These are phyloP conservation scores for Calocybe gangraenosa DNA, from an alignment of 768 basidiomycete genomes.

Conservation along the genomic window DNA sequence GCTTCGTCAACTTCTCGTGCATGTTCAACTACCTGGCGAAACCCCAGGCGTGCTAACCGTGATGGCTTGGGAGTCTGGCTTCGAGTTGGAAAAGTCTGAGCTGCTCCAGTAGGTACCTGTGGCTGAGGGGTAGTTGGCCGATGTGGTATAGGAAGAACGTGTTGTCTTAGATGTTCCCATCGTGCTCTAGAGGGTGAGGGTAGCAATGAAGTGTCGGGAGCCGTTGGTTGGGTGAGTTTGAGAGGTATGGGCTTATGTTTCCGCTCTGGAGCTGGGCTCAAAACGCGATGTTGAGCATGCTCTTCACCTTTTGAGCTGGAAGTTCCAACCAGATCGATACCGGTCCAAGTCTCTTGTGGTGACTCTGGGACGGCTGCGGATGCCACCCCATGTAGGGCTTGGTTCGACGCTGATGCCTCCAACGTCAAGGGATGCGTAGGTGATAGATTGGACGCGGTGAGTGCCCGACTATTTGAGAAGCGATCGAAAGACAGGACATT, in stretches of 20 bases:
- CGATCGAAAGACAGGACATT: slow-evolving; percentile 25
- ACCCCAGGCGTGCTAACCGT: slow-evolving; percentile 47
- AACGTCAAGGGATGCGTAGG: slow-evolving; percentile 4
- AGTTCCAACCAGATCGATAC: slow-evolving; percentile 7
- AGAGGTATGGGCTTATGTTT: slow-evolving; percentile 10
- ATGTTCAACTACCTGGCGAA: slow-evolving; percentile 64
- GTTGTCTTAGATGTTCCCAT: slow-evolving; percentile 53
- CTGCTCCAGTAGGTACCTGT: slow-evolving; percentile 13
- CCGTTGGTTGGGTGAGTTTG: slow-evolving; percentile 33
- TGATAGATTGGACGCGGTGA: slow-evolving; percentile 3
- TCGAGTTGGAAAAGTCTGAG: slow-evolving; percentile 17
- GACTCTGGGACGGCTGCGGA: not conserved
- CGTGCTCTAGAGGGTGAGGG: slow-evolving; percentile 36
- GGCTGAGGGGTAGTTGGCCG: slow-evolving; percentile 24
- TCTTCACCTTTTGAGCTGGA: not conserved
- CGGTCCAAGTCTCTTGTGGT: slow-evolving; percentile 11
- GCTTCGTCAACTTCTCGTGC: slow-evolving; percentile 51
- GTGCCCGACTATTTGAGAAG: slow-evolving; percentile 9
- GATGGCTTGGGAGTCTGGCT: slow-evolving; percentile 46
- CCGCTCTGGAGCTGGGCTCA: slow-evolving; percentile 12
- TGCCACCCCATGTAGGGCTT: slow-evolving; percentile 8
- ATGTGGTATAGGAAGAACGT: slow-evolving; percentile 37
- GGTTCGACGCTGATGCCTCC: slow-evolving; percentile 5
- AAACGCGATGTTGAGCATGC: not conserved
- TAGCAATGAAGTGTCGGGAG: slow-evolving; percentile 36